Conservation (phyloP, 164 flowering plant species). For the Platanus orientalis region DNA sequence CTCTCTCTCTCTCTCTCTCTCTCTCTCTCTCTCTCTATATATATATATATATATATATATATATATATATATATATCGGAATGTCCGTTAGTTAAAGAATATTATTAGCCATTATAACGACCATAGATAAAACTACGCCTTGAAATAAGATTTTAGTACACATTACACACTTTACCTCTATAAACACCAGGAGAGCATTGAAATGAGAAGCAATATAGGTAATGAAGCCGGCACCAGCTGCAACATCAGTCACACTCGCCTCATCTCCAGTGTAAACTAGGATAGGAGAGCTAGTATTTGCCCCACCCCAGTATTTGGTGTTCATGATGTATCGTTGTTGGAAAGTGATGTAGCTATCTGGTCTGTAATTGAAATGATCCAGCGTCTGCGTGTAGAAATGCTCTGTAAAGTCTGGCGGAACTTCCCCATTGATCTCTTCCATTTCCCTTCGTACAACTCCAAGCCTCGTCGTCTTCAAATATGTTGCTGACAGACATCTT, state of each 20-base stretch:
- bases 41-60: too few species aligned
- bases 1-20: too few species aligned
- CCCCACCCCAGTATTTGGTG: slow-evolving; percentile 29
- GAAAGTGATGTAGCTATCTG: slow-evolving; percentile 33
- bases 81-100: too few species aligned
- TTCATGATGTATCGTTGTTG: slow-evolving; percentile 26
- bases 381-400: slow-evolving; percentile 24
- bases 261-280: slow-evolving; percentile 28
- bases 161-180: too few species aligned
- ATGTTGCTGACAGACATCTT: background rate
- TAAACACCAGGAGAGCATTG: slow-evolving; percentile 22
- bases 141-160: too few species aligned
- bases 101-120: too few species aligned
- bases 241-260: slow-evolving; percentile 9
- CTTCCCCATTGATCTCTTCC: background rate
- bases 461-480: background rate
- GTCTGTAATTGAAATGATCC: too few species aligned
- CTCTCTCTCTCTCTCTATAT: too few species aligned
- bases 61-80: too few species aligned
- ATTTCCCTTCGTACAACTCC: background rate
- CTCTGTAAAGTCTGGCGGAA: slow-evolving; percentile 8
- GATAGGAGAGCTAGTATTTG: slow-evolving; percentile 20
- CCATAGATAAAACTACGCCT: too few species aligned
- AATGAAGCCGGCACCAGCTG: slow-evolving; percentile 11
- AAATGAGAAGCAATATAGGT: slow-evolving; percentile 22